Evolutionary conservation across 2,329 filamentous ascomycete species (phyloP), one percentile per base, ranked within the genome.

Genomic region (Penicillium concentricum): DNA sequence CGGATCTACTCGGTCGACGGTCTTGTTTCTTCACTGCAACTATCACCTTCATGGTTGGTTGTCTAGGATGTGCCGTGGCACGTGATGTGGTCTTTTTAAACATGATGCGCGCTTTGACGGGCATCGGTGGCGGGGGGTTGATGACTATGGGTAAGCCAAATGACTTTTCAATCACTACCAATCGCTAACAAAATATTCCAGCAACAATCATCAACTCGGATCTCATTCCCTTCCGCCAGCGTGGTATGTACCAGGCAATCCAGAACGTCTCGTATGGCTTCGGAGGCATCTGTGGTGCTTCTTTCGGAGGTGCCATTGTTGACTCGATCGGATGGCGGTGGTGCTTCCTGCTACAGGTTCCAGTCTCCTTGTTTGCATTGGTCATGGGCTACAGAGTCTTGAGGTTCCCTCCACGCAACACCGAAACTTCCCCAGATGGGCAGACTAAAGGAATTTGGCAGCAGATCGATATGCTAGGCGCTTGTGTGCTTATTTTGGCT

Each of bases 91-190:
- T 82, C n/a, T 83, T 82, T 61, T 86, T 92, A 65, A 90, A 92
- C 59, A 70, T 85, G 0, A 89, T 89, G 30, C 76, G 89, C 61
- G 88, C 88, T 0, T 75, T 89, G 7, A 90, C 87, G 59, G 90
- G 90, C 0, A 72, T 92, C 4, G 89, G 88, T 1, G 90, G 88
- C 0, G 90, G 89, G 0, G 89, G 88, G 0, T 80, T 88, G 47
- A 82, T 90, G 73, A 84, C 86, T 1, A 79, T 91, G 76, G 87
- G 72, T 74, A 62, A 46, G 60, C 55, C 34, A 4, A 26, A 46
- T 2, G 5, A 13, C 4, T 2, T 28, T 35, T 37, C 13, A 44
- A 22, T 12, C 2, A 1, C 5, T n/a, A 18, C 26, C 8, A 9
- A 18, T 20, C 9, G 1, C 28, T 37, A 13, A 32, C 18, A 9